Percentiles rank a stretch among this genome's conserved stretches.
phyloP scores from a whole-genome alignment of 257 asterid genomes.

The Plantago ovata region DNA sequence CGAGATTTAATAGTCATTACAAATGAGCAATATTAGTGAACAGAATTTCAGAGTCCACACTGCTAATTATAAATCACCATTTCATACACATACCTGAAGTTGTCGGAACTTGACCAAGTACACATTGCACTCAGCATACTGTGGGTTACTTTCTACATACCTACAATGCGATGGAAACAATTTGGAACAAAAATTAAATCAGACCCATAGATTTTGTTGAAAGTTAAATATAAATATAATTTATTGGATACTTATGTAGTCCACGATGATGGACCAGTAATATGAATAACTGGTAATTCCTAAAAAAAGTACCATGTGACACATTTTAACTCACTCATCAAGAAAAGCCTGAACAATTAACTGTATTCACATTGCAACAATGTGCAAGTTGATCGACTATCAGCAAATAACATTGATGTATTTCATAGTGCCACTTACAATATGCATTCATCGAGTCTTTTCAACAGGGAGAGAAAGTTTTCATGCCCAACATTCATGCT shows the following conservation, averaged over 20 bases:
- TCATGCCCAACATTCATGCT: slow-evolving; percentile 72
- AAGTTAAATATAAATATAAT: too few species aligned
- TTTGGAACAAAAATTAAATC: slow-evolving; percentile 7
- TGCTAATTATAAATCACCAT: slow-evolving; percentile 7
- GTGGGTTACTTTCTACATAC: slow-evolving; percentile 95
- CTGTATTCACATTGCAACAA: slow-evolving; percentile 14
- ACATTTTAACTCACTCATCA: too few species aligned
- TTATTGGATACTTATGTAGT: too few species aligned
- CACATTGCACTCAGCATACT: slow-evolving; percentile 96
- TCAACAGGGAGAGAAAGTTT: slow-evolving; percentile 88
- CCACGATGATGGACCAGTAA: background rate
- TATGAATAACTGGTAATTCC: too few species aligned
- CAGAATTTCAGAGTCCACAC: slow-evolving; percentile 9
- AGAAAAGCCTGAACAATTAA: too few species aligned
- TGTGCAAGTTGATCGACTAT: background rate
- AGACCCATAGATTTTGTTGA: slow-evolving; percentile 1
- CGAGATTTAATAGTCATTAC: slow-evolving; percentile 19
- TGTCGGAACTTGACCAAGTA: slow-evolving; percentile 98
- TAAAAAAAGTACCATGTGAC: too few species aligned
- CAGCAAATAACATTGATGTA: slow-evolving; percentile 10
- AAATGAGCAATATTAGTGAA: slow-evolving; percentile 2
- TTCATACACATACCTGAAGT: slow-evolving; percentile 69
- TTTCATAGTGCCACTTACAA: slow-evolving; percentile 52
- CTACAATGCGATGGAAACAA: slow-evolving; percentile 36
- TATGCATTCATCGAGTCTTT: slow-evolving; percentile 92